These are phyloP conservation scores for Aegilops speltoides DNA, from an alignment of 176 grass and related monocot species.

Conservation along the genomic window DNA sequence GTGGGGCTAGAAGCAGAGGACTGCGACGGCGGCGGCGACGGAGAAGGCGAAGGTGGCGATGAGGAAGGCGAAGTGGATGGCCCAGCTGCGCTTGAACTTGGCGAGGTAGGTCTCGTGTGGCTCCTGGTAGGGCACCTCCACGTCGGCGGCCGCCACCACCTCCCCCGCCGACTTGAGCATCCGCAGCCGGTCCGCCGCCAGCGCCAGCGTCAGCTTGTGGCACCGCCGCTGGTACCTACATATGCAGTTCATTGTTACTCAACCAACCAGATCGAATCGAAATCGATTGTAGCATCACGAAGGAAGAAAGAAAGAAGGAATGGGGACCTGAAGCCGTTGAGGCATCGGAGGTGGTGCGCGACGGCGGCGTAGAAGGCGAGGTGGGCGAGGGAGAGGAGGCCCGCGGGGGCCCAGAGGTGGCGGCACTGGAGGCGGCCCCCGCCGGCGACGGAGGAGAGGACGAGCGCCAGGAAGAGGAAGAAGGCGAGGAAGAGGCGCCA, in stretches of 20 bases:
- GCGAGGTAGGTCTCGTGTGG: constrained; percentile 78
- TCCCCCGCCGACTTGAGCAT: constrained; percentile 53
- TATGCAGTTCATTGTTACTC: too few species aligned
- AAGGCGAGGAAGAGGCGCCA: constrained; percentile 94
- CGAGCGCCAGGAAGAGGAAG: constrained; percentile 79
- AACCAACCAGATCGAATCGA: too few species aligned
- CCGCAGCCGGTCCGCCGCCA: constrained; percentile 76
- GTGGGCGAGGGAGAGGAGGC: constrained; percentile 80
- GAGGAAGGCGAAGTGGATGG: constrained; percentile 76
- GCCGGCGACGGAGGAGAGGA: constrained; percentile 42
- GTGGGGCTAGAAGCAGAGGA: constrained; percentile 72
- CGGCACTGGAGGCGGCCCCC: constrained; percentile 61
- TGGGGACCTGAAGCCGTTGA: constrained; percentile 63
- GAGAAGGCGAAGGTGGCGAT: constrained; percentile 85
- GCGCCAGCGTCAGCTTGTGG: constrained; percentile 94
- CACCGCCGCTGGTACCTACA: constrained; percentile 79
- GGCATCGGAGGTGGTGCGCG: constrained; percentile 93
- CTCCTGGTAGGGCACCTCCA: constrained; percentile 93
- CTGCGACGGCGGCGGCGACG: constrained; percentile 58
- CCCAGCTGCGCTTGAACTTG: constrained; percentile 95
- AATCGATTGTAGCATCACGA: too few species aligned
- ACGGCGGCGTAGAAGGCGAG: constrained; percentile 87
- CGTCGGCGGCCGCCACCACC: constrained; percentile 52
- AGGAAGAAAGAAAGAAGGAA: too few species aligned
- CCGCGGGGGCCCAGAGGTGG: constrained; percentile 82